These are phyloP conservation scores for Cytospora paraplurivora DNA, from an alignment of 2,329 filamentous ascomycete species.

Conservation along the genomic window DNA sequence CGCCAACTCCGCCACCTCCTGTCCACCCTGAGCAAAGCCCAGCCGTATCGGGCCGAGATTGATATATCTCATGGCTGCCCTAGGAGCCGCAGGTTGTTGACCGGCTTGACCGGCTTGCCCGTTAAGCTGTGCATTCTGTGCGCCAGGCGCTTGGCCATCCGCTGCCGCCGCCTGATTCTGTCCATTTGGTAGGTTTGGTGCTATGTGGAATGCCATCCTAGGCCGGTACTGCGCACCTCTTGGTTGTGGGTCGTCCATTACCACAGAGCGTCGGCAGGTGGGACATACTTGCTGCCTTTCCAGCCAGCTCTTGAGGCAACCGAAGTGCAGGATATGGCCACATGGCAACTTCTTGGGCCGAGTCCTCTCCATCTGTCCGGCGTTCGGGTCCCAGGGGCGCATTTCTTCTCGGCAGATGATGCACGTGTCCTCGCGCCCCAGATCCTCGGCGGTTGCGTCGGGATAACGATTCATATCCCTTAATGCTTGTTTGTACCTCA, in stretches of 20 bases:
- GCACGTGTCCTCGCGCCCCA: conserved; percentile 85
- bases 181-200: conserved; percentile 37
- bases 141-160: conserved; percentile 35
- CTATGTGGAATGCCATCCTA: conserved; percentile 39
- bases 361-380: conserved; percentile 76
- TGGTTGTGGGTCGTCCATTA: conserved; percentile 51
- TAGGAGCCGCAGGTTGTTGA: conserved; percentile 39
- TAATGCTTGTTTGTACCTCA: conserved; percentile 88
- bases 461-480: conserved; percentile 93
- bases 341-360: conserved; percentile 96
- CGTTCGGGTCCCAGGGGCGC: conserved; percentile 71
- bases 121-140: conserved; percentile 32
- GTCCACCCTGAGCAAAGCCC: conserved; percentile 72
- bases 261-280: conserved; percentile 85
- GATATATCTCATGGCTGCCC: conserved; percentile 38
- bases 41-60: conserved; percentile 71
- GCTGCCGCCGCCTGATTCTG: conserved; percentile 39
- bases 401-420: conserved; percentile 98
- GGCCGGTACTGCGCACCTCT: conserved; percentile 38
- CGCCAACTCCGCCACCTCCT: conserved; percentile 67
- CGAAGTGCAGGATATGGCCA: conserved; percentile 91
- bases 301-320: conserved; percentile 94
- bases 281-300: conserved; percentile 97
- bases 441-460: conserved; percentile 85
- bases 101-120: conserved; percentile 38